Evolutionary conservation across 2,329 filamentous ascomycete genomes (phyloP), one percentile per base, ranked within the genome.

Genomic region (Fusarium sororula): DNA sequence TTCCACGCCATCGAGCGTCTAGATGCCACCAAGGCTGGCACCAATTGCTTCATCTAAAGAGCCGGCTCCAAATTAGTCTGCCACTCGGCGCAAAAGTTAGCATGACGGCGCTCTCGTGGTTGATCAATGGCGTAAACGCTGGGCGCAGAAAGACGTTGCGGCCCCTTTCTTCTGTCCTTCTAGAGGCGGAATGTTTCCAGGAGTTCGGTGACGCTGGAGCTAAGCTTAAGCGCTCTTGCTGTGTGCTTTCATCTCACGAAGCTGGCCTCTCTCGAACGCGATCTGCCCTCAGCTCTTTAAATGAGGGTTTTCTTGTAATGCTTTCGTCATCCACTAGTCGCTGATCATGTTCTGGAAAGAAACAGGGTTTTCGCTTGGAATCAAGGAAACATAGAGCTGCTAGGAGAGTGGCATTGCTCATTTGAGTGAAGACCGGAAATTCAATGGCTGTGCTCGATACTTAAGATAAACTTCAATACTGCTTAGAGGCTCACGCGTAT

Each of bases 111-210:
- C 60, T 65, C 38, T 50, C 50, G 57, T 72, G 50, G 72, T 56
- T 63, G 66, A 44, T 56, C 57, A 66, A 70, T 73, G 71, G 76
- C 64, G 68, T 63, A 61, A 48, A 41, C 44, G 44, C 41, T 58
- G 48, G 45, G 62, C 73, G 66, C 71, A 63, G 67, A 17, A 38
- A 65, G 59, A 70, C 72, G 66, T 77, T 73, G 51, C 51, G 28
- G 72, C 68, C 70, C 70, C 63, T 75, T 77, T 73, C 66, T 72
- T 59, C 66, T 70, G 57, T 55, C 56, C 56, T 66, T 75, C 63
- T 64, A 75, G 54, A 65, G 63, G 35, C 42, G 24, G 32, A 59
- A 68, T 59, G 70, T 65, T 66, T 56, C 65, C 55, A 56, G 32
- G 56, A 70, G 66, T 64, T 70, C 63, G 68, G 65, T 58, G 60